Evolutionary conservation across 441 rosid species (phyloP), one percentile per base, ranked within the genome.

Genomic region (Theobroma grandiflorum): DNA sequence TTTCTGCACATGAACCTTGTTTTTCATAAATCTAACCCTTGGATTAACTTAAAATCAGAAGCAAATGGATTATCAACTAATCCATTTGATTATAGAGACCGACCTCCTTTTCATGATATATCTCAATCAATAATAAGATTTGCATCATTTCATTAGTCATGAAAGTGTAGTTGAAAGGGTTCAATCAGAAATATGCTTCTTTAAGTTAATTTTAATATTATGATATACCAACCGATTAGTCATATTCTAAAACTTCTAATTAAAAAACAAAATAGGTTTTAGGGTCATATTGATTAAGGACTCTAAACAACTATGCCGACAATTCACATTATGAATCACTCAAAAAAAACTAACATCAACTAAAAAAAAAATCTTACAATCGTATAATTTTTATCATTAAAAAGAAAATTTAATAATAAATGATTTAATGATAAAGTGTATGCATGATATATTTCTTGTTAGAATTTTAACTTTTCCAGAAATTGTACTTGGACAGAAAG

Each of bases 31-130:
- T 43, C 43, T 11, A 47, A 69, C 26, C 14, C 12, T 12, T 47
- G 22, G 43, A 52, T 8, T 72, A 52, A 35, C 8, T 50, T 16
- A 0, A 15, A 43, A 26, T 15, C 58, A 31, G 22, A 55, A 49
- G 15, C 74, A 6, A 6, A 50, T 49, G 59, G 59, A 33, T 70
- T 49, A 31, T 26, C 59, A 31, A 31, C 38, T 31, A 70, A 70
- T 16, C 74, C 15, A 8, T 72, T 72, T 50, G 75, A 70, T 49
- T 49, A 45, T 7, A 7, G 74, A 71, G 43, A 71, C 61, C 75
- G 43, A 33, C 75, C 0, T 26, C 31, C 31, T 26, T 26, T 26
- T 26, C 31, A 26, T 26, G 31, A 26, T 26, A 26, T 26, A 26
- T 45, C 10, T 6, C 9, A 45, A 45, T 45, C 49, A 45, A 45